Conservation (phyloP, 2,329 filamentous ascomycete genomes). For the Coniochaeta sp. region DNA sequence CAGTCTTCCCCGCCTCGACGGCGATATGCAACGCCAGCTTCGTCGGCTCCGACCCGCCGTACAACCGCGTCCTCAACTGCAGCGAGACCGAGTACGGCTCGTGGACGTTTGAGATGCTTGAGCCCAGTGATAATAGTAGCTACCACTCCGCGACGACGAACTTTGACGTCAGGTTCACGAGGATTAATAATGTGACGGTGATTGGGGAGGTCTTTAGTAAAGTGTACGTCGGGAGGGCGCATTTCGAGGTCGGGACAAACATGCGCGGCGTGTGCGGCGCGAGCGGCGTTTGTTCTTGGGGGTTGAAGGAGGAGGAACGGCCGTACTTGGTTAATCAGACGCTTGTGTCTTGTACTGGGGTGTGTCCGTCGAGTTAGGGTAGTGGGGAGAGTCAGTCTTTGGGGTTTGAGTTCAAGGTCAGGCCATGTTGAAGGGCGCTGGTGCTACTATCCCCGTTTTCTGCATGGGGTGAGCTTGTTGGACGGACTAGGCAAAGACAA, state of each 20-base stretch:
- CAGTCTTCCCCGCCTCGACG: slow-evolving; percentile 11
- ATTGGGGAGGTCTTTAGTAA: slow-evolving; percentile 7
- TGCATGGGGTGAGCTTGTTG: too few relatives aligned
- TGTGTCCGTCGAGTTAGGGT: too few relatives aligned
- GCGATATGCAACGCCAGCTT: slow-evolving; percentile 20
- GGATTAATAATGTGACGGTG: slow-evolving; percentile 11
- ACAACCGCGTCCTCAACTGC: slow-evolving; percentile 13
- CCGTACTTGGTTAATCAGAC: slow-evolving; percentile 7
- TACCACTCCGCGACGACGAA: slow-evolving; percentile 11
- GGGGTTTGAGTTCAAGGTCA: too few relatives aligned
- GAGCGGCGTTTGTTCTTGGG: slow-evolving; percentile 9
- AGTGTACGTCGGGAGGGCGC: slow-evolving; percentile 13
- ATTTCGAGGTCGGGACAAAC: slow-evolving; percentile 15
- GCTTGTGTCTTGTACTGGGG: background rate
- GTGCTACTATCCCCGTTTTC: too few relatives aligned
- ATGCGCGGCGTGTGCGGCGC: slow-evolving; percentile 8
- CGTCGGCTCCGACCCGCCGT: slow-evolving; percentile 7
- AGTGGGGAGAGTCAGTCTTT: too few relatives aligned
- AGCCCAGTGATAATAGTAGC: slow-evolving; percentile 6
- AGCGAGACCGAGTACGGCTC: slow-evolving; percentile 6
- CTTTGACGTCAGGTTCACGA: slow-evolving; percentile 15
- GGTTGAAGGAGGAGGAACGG: slow-evolving; percentile 7
- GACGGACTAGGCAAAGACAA: too few relatives aligned
- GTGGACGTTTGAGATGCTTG: slow-evolving; percentile 20
- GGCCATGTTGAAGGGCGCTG: too few relatives aligned